Base-by-base conservation (phyloP, 352 stramenopile species). In the Globisporangium solare region DNA sequence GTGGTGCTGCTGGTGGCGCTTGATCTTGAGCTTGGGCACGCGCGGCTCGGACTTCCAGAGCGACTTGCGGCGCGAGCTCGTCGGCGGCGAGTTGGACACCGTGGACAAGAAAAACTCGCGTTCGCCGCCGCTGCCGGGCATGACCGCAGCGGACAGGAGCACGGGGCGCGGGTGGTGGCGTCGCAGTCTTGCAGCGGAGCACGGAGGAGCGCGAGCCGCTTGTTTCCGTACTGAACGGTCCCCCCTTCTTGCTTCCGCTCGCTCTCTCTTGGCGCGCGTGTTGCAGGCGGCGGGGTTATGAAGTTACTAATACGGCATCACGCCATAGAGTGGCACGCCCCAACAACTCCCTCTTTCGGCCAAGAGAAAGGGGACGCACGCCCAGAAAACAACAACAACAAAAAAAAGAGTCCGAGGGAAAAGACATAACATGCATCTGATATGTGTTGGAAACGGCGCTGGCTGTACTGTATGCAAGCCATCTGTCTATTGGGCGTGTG, bases 41-140 rank as follows among this genome's bases (percentile, higher is more conserved):
- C 46, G 57, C 45, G 57, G 39, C 21, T 57, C 35, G 13, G 35
- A 54, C 50, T 58, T 63, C 57, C 57, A 63, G 50, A 63, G 24
- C 21, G 57, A 63, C 22, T 63, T 63, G 41, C 57, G 57, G 14
- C 56, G 56, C 27, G 27, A 35, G 48, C 43, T 63, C 50, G 43
- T 20, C 20, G 49, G 50, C 18, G 43, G 54, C 8, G 55, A 50
- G 21, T 21, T 48, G 17, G 42, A 24, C 42, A 27, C 32, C 20
- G 43, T 17, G 3, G 42, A 21, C 27, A 48, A 24, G 35, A 51
- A 45, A 6, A 52, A 41, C 17, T 56, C 57, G 50, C 43, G 57
- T 21, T 58, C 57, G 21, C 57, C 57, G 3, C 46, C 27, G 7
- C 57, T 63, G 31, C 57, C 57, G 3, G 57, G 57, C 57, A 63